phyloP scores from a whole-genome alignment of 1,284 basidiomycete species.

The Tausonia pullulans region DNA sequence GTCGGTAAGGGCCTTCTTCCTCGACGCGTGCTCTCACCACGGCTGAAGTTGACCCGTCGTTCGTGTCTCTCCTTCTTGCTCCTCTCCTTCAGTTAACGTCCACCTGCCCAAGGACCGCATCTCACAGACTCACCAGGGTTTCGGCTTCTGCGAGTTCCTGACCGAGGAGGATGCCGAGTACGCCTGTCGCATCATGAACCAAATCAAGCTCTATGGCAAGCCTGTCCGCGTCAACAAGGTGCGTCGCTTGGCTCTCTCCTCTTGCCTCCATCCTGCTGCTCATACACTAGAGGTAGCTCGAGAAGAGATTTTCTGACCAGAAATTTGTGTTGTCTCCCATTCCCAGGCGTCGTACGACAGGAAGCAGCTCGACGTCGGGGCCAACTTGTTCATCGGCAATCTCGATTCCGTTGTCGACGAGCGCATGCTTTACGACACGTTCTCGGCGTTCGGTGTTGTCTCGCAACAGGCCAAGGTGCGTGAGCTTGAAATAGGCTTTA shows the following conservation, averaged over 20 bases:
- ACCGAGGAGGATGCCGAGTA: slow-evolving; percentile 98
- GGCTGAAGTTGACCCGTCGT: background rate
- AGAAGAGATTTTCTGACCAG: no score
- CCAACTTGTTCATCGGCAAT: slow-evolving; percentile 93
- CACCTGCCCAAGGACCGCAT: slow-evolving; percentile 99
- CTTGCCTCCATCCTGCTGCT: background rate
- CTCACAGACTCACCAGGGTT: slow-evolving; percentile 94
- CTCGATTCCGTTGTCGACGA: slow-evolving; percentile 92
- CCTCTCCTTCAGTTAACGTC: slow-evolving; percentile 64
- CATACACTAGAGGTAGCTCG: background rate
- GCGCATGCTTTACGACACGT: slow-evolving; percentile 83
- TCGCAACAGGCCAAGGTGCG: slow-evolving; percentile 86
- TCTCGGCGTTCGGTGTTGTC: slow-evolving; percentile 86
- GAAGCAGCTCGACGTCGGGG: slow-evolving; percentile 95
- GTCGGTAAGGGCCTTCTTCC: slow-evolving; percentile 54
- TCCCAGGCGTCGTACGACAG: slow-evolving; percentile 80
- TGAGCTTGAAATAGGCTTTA: slow-evolving; percentile 12
- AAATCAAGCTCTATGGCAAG: slow-evolving; percentile 97
- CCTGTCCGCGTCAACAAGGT: slow-evolving; percentile 98
- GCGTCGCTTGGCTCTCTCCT: slow-evolving; percentile 24
- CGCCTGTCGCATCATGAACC: slow-evolving; percentile 99
- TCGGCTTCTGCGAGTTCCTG: slow-evolving; percentile 97
- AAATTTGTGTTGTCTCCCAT: background rate
- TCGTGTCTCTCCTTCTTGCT: background rate
- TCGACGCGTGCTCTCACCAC: background rate